These are phyloP conservation scores for Syzygium jambos DNA, from an alignment of 345 rosid genomes.

Conservation along the genomic window DNA sequence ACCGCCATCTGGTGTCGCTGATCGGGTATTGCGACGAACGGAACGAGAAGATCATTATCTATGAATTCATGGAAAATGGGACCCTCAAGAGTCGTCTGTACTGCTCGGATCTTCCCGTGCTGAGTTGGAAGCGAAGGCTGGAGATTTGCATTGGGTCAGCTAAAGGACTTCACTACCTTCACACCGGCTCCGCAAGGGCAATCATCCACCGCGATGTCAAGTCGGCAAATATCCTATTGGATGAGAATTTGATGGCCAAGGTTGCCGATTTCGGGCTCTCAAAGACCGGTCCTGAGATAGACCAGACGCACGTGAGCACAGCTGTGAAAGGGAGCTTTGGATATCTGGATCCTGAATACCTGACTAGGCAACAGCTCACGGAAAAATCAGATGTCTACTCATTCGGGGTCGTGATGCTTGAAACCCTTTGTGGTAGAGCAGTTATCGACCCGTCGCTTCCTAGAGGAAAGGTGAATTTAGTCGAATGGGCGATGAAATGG, in stretches of 20 bases:
- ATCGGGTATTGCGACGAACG: constrained; percentile 13
- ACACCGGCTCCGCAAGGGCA: constrained; percentile 10
- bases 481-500: constrained; percentile 6
- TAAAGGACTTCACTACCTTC: constrained; percentile 16
- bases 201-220: constrained; percentile 18
- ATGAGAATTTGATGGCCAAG: constrained; percentile 11
- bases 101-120: background rate
- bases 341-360: constrained; percentile 13
- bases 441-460: constrained; percentile 11
- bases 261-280: constrained; percentile 13
- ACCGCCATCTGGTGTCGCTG: constrained; percentile 13
- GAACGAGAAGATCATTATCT: constrained; percentile 11
- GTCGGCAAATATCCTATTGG: constrained; percentile 9
- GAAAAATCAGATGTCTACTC: constrained; percentile 15
- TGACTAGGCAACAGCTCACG: constrained; percentile 10
- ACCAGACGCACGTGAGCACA: constrained; percentile 11
- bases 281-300: constrained; percentile 4
- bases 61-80: constrained; percentile 17
- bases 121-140: constrained; percentile 9
- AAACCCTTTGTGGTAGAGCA: constrained; percentile 2
- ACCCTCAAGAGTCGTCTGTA: constrained; percentile 9
- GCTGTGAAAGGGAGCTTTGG: constrained; percentile 17
- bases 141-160: constrained; percentile 16
- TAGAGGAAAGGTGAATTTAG: constrained; percentile 5
- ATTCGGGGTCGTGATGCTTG: constrained; percentile 15